A percentile compares a stretch with the other conserved stretches of the same genome.
Conservation (phyloP, 768 basidiomycete genomes). For the Nidula microcarpa region DNA sequence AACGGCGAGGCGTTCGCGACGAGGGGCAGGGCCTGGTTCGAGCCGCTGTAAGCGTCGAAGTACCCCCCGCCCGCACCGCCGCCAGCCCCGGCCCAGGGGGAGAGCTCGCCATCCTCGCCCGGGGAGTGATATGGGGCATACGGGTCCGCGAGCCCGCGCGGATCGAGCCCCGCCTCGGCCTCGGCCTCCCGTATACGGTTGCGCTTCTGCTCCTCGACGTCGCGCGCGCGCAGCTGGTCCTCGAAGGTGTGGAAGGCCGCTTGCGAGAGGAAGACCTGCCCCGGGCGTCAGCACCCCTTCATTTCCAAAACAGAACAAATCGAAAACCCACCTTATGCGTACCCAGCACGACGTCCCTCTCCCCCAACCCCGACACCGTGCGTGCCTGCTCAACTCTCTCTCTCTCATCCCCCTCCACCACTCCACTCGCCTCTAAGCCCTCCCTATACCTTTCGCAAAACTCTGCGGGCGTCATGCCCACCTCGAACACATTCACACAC, state of each 20-base stretch:
- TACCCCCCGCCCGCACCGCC: too few relatives aligned
- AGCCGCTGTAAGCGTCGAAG: slow-evolving; percentile 53
- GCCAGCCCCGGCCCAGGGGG: slow-evolving; percentile 31
- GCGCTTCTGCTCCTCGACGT: slow-evolving; percentile 84
- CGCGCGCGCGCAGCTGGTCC: slow-evolving; percentile 77
- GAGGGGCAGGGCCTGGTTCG: slow-evolving; percentile 76
- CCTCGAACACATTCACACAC: slow-evolving; percentile 70
- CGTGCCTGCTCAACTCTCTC: slow-evolving; percentile 61
- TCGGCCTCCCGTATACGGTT: slow-evolving; percentile 76
- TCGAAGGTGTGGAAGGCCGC: slow-evolving; percentile 84
- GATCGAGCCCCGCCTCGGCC: slow-evolving; percentile 63
- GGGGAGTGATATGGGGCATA: slow-evolving; percentile 75
- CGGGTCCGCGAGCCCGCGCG: slow-evolving; percentile 56
- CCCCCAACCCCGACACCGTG: slow-evolving; percentile 52
- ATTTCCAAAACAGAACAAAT: not conserved
- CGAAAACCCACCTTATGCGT: slow-evolving; percentile 66
- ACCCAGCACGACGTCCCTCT: slow-evolving; percentile 78
- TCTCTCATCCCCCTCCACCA: slow-evolving; percentile 55
- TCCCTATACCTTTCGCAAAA: slow-evolving; percentile 80
- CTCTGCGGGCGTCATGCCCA: slow-evolving; percentile 81
- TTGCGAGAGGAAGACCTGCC: slow-evolving; percentile 86
- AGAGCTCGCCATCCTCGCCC: slow-evolving; percentile 36
- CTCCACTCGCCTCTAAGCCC: slow-evolving; percentile 53
- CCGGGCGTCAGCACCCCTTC: slow-evolving; percentile 2
- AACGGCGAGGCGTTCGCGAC: slow-evolving; percentile 82